Evolutionary conservation across 352 stramenopile genomes (phyloP), one percentile per base, ranked within the genome.

Genomic region (Globisporangium iwayamae): DNA sequence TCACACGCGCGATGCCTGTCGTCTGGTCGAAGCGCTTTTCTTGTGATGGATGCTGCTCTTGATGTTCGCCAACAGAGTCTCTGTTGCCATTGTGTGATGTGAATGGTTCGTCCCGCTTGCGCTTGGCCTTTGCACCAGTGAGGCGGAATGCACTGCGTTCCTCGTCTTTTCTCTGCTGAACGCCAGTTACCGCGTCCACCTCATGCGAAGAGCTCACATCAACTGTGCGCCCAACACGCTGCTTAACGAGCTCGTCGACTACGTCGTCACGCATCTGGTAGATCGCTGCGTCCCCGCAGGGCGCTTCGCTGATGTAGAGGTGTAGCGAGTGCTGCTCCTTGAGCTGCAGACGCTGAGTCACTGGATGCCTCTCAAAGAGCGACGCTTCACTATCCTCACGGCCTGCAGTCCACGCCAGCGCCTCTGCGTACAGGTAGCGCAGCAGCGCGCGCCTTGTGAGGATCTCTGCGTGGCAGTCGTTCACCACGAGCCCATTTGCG

Each of bases 391-490:
- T 63, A 66, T 69, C 50, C 45, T 73, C 62, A 13, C 18, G 34
- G 0, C 41, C 41, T 13, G 43, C 5, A 32, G 61, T 47, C 74
- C 70, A 85, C 1, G 65, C 34, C 4, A 85, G 62, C 20, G 87
- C 81, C 66, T 98, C 92, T 0, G 78, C 56, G 77, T 95, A 98
- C 38, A 98, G 61, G 55, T 92, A 93, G 20, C 83, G 75, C 39
- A 97, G 63, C 4, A 98, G 74, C 13, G 91, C 87, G 18, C 94
- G 79, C 55, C 90, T 75, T 4, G 90, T 81, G 38, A 98, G 67
- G 38, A 97, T 78, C 81, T 98, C 95, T 25, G 95, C 95, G 73
- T 98, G 95, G 51, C 79, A 96, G 77, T 98, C 95, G 74, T 96
- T 92, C 8, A 98, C 71, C 36, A 97, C 77, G 56, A 90, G 81